Evolutionary conservation across 2,329 filamentous ascomycete genomes (phyloP).

Genomic region (Fusarium fujikuroi): DNA sequence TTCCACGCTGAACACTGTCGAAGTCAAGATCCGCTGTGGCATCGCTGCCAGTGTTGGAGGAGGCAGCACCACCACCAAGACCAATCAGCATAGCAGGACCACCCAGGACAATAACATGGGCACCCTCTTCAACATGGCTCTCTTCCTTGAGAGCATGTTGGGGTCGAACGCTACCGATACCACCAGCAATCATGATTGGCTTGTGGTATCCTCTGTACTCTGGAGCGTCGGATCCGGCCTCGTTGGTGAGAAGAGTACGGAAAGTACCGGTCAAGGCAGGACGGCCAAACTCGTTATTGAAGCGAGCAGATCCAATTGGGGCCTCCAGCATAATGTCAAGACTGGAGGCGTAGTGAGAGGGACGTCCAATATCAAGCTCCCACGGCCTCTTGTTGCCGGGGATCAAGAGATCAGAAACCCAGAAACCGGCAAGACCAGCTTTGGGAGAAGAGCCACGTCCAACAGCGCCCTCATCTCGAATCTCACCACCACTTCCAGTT

Average conservation of each 20-base stretch:
- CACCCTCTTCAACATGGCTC: slow-evolving; percentile 82
- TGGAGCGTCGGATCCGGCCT: slow-evolving; percentile 58
- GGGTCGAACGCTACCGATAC: slow-evolving; percentile 90
- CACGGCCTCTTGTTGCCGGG: slow-evolving; percentile 85
- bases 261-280: slow-evolving; percentile 92
- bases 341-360: slow-evolving; percentile 90
- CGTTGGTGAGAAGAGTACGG: slow-evolving; percentile 80
- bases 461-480: slow-evolving; percentile 93
- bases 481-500: slow-evolving; percentile 94
- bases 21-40: slow-evolving; percentile 94
- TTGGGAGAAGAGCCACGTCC: slow-evolving; percentile 93
- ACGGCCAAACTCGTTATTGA: slow-evolving; percentile 97
- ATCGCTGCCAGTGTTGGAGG: slow-evolving; percentile 88
- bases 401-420: slow-evolving; percentile 92
- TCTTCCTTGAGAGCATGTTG: slow-evolving; percentile 90
- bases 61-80: slow-evolving; percentile 93
- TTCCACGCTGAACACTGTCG: slow-evolving; percentile 95
- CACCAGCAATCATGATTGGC: slow-evolving; percentile 98
- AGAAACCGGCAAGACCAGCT: slow-evolving; percentile 91
- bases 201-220: slow-evolving; percentile 96
- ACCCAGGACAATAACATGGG: slow-evolving; percentile 90
- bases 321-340: slow-evolving; percentile 98
- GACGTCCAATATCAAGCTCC: slow-evolving; percentile 91
- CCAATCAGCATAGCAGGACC: slow-evolving; percentile 98
- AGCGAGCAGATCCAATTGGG: slow-evolving; percentile 91